Conservation (phyloP, 805 yeast genomes). For the Metschnikowia sp. region DNA sequence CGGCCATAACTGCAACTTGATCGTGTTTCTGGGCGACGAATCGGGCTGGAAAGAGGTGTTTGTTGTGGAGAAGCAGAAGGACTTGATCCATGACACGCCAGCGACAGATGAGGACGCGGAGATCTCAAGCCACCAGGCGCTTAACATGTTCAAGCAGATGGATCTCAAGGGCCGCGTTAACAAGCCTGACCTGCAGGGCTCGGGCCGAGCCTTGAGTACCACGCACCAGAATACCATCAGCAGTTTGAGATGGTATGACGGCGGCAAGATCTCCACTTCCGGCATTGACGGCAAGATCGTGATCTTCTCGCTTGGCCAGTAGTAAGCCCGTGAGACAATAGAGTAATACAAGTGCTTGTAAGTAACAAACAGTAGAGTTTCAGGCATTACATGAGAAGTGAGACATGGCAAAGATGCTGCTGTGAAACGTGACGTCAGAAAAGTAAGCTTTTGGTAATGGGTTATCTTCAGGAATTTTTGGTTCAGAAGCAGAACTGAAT, state of each 20-base stretch:
- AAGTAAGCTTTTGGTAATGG: slow-evolving; percentile 57
- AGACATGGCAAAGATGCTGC: not conserved
- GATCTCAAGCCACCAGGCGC: slow-evolving; percentile 68
- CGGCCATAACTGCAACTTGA: slow-evolving; percentile 90
- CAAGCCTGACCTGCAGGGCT: slow-evolving; percentile 29
- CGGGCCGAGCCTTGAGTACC: slow-evolving; percentile 53
- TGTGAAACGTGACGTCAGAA: slow-evolving; percentile 32
- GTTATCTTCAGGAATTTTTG: slow-evolving; percentile 69
- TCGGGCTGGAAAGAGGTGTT: slow-evolving; percentile 59
- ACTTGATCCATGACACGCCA: slow-evolving; percentile 46
- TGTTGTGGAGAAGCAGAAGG: slow-evolving; percentile 51
- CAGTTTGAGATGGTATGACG: slow-evolving; percentile 49
- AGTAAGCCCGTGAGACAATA: not conserved
- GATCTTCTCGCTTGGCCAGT: slow-evolving; percentile 44
- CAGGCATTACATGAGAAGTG: not conserved
- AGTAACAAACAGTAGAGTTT: too few species aligned
- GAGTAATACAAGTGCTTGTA: too few species aligned
- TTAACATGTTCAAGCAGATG: slow-evolving; percentile 92
- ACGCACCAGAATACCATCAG: slow-evolving; percentile 90
- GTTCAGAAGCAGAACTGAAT: slow-evolving; percentile 98
- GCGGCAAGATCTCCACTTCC: slow-evolving; percentile 54
- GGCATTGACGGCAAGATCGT: slow-evolving; percentile 94
- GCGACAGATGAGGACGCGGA: slow-evolving; percentile 49
- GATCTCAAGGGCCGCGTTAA: slow-evolving; percentile 86
- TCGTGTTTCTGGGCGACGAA: slow-evolving; percentile 71